phyloP scores from a whole-genome alignment of 768 basidiomycete species.

The Macrolepiota dolichaula region DNA sequence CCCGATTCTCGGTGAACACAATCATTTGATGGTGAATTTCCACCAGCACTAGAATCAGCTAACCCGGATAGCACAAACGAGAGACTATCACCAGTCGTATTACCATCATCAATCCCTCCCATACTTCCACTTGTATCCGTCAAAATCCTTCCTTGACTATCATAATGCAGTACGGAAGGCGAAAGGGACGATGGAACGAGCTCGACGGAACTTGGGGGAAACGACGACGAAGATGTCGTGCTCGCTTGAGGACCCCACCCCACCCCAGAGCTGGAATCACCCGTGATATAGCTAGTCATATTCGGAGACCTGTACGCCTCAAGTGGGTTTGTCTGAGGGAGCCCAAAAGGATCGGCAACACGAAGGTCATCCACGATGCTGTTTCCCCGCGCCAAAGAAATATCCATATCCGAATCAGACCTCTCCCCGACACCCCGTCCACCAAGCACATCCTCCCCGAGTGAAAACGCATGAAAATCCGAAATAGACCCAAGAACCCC shows the following conservation, averaged over 20 bases:
- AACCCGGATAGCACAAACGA: constrained; percentile 1
- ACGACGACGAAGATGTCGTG: background rate
- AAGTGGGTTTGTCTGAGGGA: background rate
- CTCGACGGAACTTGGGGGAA: background rate
- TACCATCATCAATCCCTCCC: background rate
- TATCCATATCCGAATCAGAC: background rate
- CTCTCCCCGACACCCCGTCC: background rate
- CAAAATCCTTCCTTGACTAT: background rate
- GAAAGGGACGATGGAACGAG: background rate
- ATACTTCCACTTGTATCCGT: background rate
- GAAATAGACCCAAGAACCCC: constrained; percentile 5
- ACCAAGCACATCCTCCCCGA: background rate
- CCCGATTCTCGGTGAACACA: background rate
- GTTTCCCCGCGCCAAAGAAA: background rate
- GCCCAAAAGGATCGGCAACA: background rate
- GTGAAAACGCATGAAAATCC: background rate
- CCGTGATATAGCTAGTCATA: background rate
- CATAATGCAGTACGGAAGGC: background rate
- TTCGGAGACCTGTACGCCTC: background rate
- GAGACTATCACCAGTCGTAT: background rate
- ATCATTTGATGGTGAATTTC: background rate
- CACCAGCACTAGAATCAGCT: background rate
- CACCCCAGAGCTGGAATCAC: background rate
- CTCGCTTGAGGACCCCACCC: background rate
- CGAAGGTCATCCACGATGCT: background rate